A percentile compares a stretch with the other conserved stretches of the same genome.
Conservation (phyloP, 2,329 filamentous ascomycete species). For the Trichoderma semiorbis region DNA sequence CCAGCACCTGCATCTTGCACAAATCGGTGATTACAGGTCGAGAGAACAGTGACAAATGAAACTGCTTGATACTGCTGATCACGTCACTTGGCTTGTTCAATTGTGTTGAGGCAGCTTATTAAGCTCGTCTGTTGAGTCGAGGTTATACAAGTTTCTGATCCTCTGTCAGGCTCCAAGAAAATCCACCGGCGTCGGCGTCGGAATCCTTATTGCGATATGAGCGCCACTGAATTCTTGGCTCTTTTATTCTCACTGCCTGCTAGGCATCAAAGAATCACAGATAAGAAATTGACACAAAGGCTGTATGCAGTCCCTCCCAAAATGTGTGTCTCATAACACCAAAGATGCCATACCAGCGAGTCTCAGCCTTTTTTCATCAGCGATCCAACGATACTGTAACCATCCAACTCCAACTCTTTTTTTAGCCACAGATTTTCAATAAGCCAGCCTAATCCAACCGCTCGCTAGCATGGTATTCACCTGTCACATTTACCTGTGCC, state of each 20-base stretch:
- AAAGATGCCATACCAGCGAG: not conserved
- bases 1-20: too few species aligned
- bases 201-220: not conserved
- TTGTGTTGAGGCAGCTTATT: not conserved
- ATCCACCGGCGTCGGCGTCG: not conserved
- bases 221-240: not conserved
- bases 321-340: not conserved
- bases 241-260: not conserved
- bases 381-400: not conserved
- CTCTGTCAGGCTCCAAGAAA: not conserved
- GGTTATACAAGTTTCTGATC: not conserved
- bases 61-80: not conserved
- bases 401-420: not conserved
- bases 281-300: not conserved
- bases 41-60: not conserved
- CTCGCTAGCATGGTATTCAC: not conserved
- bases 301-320: not conserved
- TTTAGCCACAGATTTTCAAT: not conserved
- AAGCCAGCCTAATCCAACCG: not conserved
- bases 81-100: not conserved
- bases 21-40: not conserved
- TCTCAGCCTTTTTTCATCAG: not conserved
- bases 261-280: not conserved
- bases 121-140: not conserved
- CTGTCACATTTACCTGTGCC: not conserved